phyloP scores from a whole-genome alignment of 495 filamentous ascomycete species.

The Hypoxylon lenormandii region DNA sequence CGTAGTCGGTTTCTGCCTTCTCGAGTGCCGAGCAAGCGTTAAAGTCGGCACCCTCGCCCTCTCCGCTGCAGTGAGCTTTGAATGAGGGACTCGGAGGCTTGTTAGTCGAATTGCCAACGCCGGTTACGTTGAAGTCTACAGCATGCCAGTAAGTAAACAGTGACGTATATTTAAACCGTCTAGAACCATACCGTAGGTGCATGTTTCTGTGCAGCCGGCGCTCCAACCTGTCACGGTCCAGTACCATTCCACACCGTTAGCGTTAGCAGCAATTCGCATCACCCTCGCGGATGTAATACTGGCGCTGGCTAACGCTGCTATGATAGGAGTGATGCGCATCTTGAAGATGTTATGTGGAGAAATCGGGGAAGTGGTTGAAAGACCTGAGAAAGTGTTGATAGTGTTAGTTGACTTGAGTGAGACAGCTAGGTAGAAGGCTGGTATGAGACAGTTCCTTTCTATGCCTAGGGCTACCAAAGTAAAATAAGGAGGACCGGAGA shows the following conservation, averaged over 20 bases:
- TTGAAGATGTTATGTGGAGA: conserved; percentile 17
- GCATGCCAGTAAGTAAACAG: conserved; percentile 11
- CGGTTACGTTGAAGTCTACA: conserved; percentile 49
- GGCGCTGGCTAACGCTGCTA: conserved; percentile 36
- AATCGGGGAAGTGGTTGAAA: conserved; percentile 3
- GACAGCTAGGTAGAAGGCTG: not conserved
- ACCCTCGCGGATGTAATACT: conserved; percentile 38
- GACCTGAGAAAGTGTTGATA: not conserved
- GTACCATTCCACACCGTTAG: conserved; percentile 20
- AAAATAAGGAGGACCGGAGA: too few relatives aligned
- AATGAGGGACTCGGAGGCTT: conserved; percentile 45
- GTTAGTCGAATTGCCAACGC: conserved; percentile 27
- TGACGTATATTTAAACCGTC: not conserved
- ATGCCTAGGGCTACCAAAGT: not conserved
- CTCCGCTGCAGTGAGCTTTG: conserved; percentile 47
- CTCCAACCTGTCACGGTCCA: conserved; percentile 50
- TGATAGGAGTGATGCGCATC: conserved; percentile 45
- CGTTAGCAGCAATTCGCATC: conserved; percentile 37
- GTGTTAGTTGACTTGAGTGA: conserved; percentile 16
- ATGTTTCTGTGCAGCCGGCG: conserved; percentile 41
- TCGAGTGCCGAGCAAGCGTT: conserved; percentile 34
- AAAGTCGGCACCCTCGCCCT: conserved; percentile 45
- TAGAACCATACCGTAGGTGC: conserved; percentile 40
- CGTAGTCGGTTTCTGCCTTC: conserved; percentile 27
- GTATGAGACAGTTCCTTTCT: conserved; percentile 2